A percentile compares a stretch with the other conserved stretches of the same genome.
Conservation (phyloP, 495 filamentous ascomycete genomes). For the Ramalina peruviana region DNA sequence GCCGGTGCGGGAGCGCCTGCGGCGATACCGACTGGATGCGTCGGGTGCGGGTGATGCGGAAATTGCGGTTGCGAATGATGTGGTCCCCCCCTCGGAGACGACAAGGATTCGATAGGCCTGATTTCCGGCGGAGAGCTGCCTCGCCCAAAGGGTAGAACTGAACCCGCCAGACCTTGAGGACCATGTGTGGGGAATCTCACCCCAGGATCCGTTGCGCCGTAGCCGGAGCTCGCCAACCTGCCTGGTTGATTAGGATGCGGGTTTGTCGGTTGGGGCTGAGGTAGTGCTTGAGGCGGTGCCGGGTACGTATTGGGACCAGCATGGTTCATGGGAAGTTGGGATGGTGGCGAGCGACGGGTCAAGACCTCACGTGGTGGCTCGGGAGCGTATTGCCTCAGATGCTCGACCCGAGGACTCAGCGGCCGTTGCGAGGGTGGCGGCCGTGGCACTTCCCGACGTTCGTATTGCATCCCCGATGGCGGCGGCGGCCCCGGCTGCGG, state of each 20-base stretch:
- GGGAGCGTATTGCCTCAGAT: conserved; percentile 50
- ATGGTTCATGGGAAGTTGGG: conserved; percentile 38
- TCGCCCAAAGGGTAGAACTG: conserved; percentile 43
- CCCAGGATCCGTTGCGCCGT: conserved; percentile 37
- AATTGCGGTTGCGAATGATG: conserved; percentile 64
- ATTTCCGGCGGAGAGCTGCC: conserved; percentile 71
- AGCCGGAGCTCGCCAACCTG: conserved; percentile 59
- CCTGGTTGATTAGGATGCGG: conserved; percentile 37
- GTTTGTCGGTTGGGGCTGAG: conserved; percentile 44
- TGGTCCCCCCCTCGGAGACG: conserved; percentile 70
- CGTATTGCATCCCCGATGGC: conserved; percentile 46
- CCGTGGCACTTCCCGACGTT: conserved; percentile 57
- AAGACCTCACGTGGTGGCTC: conserved; percentile 52
- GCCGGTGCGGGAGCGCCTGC: conserved; percentile 61
- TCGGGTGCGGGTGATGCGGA: conserved; percentile 54
- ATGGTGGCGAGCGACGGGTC: conserved; percentile 40
- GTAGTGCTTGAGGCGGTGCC: conserved; percentile 38
- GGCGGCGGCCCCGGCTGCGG: conserved; percentile 24
- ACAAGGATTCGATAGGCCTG: conserved; percentile 72
- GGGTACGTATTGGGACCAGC: conserved; percentile 48
- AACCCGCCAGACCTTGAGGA: conserved; percentile 27
- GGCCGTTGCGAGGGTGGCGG: conserved; percentile 51
- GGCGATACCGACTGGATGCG: conserved; percentile 55
- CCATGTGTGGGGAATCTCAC: conserved; percentile 45
- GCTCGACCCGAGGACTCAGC: conserved; percentile 55